Percentiles rank a stretch among this genome's conserved stretches.
Evolutionary conservation across 2,329 filamentous ascomycete genomes (phyloP).

Genomic region (Pleomassaria siparia): DNA sequence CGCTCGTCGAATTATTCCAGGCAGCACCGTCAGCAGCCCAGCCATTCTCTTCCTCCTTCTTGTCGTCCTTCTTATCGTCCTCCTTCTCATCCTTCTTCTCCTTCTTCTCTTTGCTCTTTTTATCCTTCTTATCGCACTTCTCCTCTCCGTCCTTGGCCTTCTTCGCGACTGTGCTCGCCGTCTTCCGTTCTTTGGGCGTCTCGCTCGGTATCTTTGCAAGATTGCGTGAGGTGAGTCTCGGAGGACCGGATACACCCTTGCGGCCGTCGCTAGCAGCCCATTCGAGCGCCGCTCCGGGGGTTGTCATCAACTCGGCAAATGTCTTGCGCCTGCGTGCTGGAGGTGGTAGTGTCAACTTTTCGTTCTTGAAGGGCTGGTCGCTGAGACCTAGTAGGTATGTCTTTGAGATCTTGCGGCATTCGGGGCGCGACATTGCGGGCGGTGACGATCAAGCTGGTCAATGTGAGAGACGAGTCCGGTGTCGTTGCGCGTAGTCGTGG

Average conservation of each 20-base stretch:
- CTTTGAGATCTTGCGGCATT: slow-evolving; percentile 22
- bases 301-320: not conserved
- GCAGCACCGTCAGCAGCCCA: not conserved
- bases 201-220: slow-evolving; percentile 15
- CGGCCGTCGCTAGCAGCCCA: slow-evolving; percentile 39
- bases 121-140: not conserved
- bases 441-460: not conserved
- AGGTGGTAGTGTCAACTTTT: slow-evolving; percentile 13
- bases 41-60: not conserved
- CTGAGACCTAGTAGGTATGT: slow-evolving; percentile 33
- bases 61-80: not conserved
- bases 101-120: not conserved
- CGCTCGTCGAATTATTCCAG: not conserved
- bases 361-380: slow-evolving; percentile 32
- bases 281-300: slow-evolving; percentile 30
- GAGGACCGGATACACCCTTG: slow-evolving; percentile 20
- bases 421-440: not conserved
- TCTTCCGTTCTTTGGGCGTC: slow-evolving; percentile 1
- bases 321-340: not conserved
- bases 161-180: slow-evolving; percentile 1
- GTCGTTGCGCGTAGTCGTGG: too few relatives aligned
- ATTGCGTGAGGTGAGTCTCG: slow-evolving; percentile 16
- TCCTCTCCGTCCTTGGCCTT: not conserved
- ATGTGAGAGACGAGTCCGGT: too few relatives aligned
- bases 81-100: not conserved